These are phyloP conservation scores for Phellinidium pouzarii DNA, from an alignment of 1,284 basidiomycete species.

Conservation along the genomic window DNA sequence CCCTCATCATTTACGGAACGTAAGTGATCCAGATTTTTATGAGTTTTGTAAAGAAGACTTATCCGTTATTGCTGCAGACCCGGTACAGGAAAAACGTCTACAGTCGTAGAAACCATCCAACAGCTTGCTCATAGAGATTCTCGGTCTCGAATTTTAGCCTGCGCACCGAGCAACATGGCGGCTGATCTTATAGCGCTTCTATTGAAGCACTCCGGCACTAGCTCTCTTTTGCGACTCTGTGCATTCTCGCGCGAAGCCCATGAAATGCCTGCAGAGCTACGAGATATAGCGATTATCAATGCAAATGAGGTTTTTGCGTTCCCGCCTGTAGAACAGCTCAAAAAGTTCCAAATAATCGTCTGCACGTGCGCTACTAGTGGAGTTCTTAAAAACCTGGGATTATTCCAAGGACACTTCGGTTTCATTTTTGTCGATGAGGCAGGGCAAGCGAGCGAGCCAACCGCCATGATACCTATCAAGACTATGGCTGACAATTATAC, in stretches of 20 bases:
- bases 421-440: slow-evolving; percentile 29
- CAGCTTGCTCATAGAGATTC: slow-evolving; percentile 32
- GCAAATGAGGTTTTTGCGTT: slow-evolving; percentile 36
- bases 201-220: slow-evolving; percentile 29
- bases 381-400: slow-evolving; percentile 38
- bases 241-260: slow-evolving; percentile 33
- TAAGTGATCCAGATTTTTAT: slow-evolving; percentile 26
- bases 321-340: slow-evolving; percentile 31
- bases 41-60: background rate
- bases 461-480: slow-evolving; percentile 25
- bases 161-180: slow-evolving; percentile 52
- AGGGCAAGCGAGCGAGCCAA: slow-evolving; percentile 26
- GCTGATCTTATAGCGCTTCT: slow-evolving; percentile 44
- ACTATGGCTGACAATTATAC: slow-evolving; percentile 20
- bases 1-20: slow-evolving; percentile 53
- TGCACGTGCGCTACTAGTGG: slow-evolving; percentile 47
- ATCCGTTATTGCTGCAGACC: slow-evolving; percentile 31
- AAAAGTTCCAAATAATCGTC: slow-evolving; percentile 41
- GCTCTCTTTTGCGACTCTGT: slow-evolving; percentile 41
- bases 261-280: slow-evolving; percentile 28
- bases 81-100: slow-evolving; percentile 49
- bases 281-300: slow-evolving; percentile 34
- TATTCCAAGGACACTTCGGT: slow-evolving; percentile 23
- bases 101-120: slow-evolving; percentile 42
- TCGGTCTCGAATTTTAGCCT: slow-evolving; percentile 32